Conservation (phyloP, 2,329 filamentous ascomycete species). For the Calonectria crousiana region DNA sequence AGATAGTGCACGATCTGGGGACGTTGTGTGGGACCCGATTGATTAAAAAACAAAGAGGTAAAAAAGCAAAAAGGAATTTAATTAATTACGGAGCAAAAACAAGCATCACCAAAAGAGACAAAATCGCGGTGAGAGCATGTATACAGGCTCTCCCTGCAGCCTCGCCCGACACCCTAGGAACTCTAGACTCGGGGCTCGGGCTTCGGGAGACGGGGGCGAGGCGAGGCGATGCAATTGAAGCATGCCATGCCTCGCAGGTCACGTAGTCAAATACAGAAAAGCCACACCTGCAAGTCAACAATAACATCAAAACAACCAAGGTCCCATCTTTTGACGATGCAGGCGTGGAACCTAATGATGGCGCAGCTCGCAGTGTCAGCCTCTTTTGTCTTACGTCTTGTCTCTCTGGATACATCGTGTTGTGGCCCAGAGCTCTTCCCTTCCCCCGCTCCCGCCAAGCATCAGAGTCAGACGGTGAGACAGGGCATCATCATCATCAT, state of each 20-base stretch:
- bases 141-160: not conserved
- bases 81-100: not conserved
- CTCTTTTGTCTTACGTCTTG: not conserved
- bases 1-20: not conserved
- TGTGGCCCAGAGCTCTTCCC: not conserved
- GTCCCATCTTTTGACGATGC: not conserved
- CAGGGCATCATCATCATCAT: not conserved
- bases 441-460: not conserved
- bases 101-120: not conserved
- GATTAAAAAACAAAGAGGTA: not conserved
- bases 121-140: not conserved
- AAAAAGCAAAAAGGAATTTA: not conserved
- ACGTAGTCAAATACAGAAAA: slow-evolving; percentile 14
- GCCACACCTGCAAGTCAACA: slow-evolving; percentile 17
- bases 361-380: not conserved
- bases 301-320: slow-evolving; percentile 22
- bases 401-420: not conserved
- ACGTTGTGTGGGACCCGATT: not conserved
- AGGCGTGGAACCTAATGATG: not conserved
- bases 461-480: not conserved
- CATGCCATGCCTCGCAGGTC: slow-evolving; percentile 9
- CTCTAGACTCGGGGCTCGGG: slow-evolving; percentile 7
- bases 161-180: not conserved
- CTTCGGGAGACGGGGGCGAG: not conserved
- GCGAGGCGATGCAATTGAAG: slow-evolving; percentile 6